A percentile compares a stretch with the other conserved stretches of the same genome.
Conservation (phyloP, 1,139 yeast species). For the Candida sp. region DNA sequence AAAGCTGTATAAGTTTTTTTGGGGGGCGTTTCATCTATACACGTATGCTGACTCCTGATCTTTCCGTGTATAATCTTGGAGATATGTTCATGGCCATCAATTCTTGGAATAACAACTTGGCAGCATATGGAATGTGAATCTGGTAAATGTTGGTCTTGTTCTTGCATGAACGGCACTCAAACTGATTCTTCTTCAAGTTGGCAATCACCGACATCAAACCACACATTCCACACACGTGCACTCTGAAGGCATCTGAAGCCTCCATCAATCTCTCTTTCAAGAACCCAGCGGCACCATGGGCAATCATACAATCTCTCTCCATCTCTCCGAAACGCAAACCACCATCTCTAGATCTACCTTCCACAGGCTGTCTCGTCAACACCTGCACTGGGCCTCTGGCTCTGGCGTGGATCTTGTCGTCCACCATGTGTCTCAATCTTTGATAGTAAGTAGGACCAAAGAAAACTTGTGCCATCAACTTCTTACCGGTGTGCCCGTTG, state of each 20-base stretch:
- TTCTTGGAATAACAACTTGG: conserved; percentile 95
- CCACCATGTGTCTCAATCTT: conserved; percentile 99
- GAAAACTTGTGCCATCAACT: conserved; percentile 97
- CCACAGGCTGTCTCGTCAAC: conserved; percentile 98
- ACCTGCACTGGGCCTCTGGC: conserved; percentile 99
- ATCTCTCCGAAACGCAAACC: conserved; percentile 99
- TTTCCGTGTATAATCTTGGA: conserved; percentile 81
- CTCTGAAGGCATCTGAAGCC: conserved; percentile 98
- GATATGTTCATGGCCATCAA: conserved; percentile 98
- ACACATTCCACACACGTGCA: conserved; percentile 97
- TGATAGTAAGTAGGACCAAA: conserved; percentile 99
- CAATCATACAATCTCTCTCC: conserved; percentile 99
- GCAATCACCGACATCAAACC: conserved; percentile 99
- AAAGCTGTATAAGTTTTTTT: neutral
- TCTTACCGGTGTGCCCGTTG: conserved; percentile 98
- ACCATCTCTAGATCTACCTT: conserved; percentile 99
- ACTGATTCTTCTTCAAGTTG: conserved; percentile 94
- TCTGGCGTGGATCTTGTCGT: conserved; percentile 98
- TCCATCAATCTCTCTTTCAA: conserved; percentile 98
- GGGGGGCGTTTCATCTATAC: conserved; percentile 21
- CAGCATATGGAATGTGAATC: conserved; percentile 97
- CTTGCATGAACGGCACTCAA: conserved; percentile 98
- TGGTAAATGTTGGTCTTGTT: conserved; percentile 98
- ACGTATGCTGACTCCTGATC: conserved; percentile 48
- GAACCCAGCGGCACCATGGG: conserved; percentile 99